Base-by-base conservation (phyloP, 164 flowering plant genomes). In the Kalanchoe fedtschenkoi region DNA sequence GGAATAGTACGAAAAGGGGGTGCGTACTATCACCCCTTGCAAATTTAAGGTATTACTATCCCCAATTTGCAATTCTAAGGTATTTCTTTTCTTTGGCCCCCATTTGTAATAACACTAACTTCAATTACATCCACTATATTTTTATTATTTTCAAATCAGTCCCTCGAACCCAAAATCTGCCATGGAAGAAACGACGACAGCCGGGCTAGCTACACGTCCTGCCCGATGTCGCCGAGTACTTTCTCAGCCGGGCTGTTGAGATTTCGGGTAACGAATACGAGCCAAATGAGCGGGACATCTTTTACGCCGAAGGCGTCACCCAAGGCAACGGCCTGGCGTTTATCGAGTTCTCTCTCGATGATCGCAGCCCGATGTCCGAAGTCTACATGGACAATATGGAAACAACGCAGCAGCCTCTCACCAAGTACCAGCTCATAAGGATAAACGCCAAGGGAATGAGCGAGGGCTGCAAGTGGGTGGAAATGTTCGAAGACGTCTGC, bases 201-300 rank as follows among this genome's bases (percentile, higher is more conserved):
- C n/a, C n/a, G n/a, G n/a, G n/a, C n/a, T n/a, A n/a, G n/a, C n/a
- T n/a, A n/a, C n/a, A n/a, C n/a, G n/a, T n/a, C n/a, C n/a, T n/a
- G n/a, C n/a, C n/a, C n/a, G n/a, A n/a, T n/a, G n/a, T n/a, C n/a
- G n/a, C n/a, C n/a, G n/a, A n/a, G n/a, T n/a, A n/a, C n/a, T n/a
- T n/a, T n/a, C n/a, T n/a, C n/a, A n/a, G n/a, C n/a, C 79, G 91
- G 99, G 99, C 96, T 32, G 91, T 91, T 56, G 99, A 95, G 74
- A 75, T 95, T 51, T 95, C 96, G 16, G 86, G 99, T 78, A 91
- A 95, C 66, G 99, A 95, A 62, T 95, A 91, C 64, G 97, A 83
- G 61, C 99, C 99, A 66, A 77, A 90, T 9, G 99, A 95, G 41
- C 66, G 81, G 32, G 99, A 95, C 73, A 89, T 91, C 62, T 71